Conservation (phyloP, 805 yeast genomes). For the Saccharomycopsis fibuligera region DNA sequence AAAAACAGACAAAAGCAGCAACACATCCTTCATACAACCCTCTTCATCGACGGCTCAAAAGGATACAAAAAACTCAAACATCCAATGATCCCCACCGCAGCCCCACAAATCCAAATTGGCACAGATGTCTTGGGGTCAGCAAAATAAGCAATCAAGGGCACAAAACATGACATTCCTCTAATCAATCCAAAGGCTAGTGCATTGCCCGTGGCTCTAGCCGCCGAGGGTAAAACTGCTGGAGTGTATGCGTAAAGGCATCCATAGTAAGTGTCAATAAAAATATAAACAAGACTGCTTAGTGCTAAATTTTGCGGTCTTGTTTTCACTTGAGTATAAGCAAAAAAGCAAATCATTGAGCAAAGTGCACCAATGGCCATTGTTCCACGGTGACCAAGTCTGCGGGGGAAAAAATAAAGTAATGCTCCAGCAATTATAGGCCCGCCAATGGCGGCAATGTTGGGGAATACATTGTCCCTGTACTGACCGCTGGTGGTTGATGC, state of each 20-base stretch:
- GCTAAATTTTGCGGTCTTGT: conserved; percentile 47
- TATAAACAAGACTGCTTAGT: conserved; percentile 39
- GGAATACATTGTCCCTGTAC: conserved; percentile 42
- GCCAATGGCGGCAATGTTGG: conserved; percentile 40
- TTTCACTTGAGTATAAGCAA: conserved; percentile 55
- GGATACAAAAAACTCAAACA: conserved; percentile 35
- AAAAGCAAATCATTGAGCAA: conserved; percentile 46
- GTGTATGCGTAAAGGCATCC: conserved; percentile 60
- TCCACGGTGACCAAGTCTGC: conserved; percentile 45
- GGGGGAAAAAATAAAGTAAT: conserved; percentile 20
- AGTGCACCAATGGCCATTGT: conserved; percentile 46
- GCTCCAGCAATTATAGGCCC: conserved; percentile 50
- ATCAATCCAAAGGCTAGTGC: conserved; percentile 52
- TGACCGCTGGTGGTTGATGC: conserved; percentile 33
- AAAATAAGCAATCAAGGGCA: conserved; percentile 51
- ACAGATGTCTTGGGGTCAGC: conserved; percentile 40
- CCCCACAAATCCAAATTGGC: conserved; percentile 59
- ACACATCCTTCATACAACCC: too few relatives aligned
- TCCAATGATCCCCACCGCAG: conserved; percentile 41
- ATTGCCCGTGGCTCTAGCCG: conserved; percentile 51
- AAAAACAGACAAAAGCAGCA: too few relatives aligned
- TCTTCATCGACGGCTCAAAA: conserved; percentile 34
- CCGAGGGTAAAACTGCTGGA: conserved; percentile 54
- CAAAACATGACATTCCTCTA: conserved; percentile 48
- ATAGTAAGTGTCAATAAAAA: conserved; percentile 43